Conservation (phyloP, 495 filamentous ascomycete genomes). For the Neurospora sp. region DNA sequence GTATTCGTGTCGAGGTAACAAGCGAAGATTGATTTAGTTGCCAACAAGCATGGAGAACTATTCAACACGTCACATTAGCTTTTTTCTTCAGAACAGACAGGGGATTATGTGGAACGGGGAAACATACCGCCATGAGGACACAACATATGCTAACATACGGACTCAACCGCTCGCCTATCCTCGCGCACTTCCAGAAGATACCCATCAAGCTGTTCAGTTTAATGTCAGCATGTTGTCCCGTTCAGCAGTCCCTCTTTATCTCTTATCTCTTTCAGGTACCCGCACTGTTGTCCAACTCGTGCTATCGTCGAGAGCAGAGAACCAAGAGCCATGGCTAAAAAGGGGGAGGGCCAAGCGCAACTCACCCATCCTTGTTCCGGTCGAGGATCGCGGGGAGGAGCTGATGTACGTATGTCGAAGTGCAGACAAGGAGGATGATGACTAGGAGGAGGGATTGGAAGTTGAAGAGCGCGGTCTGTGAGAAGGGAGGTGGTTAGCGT, state of each 20-base stretch:
- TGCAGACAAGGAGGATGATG: conserved; percentile 91
- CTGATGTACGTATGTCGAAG: conserved; percentile 83
- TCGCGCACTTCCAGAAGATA: conserved; percentile 93
- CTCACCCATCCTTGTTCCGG: conserved; percentile 80
- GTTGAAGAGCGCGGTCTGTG: conserved; percentile 91
- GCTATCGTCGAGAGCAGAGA: background rate
- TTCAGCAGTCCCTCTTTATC: background rate
- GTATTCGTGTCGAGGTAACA: background rate
- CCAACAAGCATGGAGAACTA: conserved; percentile 10
- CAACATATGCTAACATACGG: conserved; percentile 96
- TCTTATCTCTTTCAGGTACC: background rate
- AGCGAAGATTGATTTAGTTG: conserved; percentile 1
- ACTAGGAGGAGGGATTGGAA: conserved; percentile 91
- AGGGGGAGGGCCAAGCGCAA: background rate
- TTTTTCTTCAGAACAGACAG: too few relatives aligned
- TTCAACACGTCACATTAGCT: background rate
- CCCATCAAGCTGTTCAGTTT: conserved; percentile 55
- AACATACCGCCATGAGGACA: conserved; percentile 76
- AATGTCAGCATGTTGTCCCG: conserved; percentile 1
- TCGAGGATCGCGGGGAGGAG: conserved; percentile 89
- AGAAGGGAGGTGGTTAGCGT: background rate
- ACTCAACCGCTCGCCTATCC: conserved; percentile 86
- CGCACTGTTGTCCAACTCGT: background rate
- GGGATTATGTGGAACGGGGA: background rate
- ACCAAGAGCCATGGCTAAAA: background rate